Base-by-base conservation (phyloP, 176 grass and related monocot species). In the Musa schizocarpa region DNA sequence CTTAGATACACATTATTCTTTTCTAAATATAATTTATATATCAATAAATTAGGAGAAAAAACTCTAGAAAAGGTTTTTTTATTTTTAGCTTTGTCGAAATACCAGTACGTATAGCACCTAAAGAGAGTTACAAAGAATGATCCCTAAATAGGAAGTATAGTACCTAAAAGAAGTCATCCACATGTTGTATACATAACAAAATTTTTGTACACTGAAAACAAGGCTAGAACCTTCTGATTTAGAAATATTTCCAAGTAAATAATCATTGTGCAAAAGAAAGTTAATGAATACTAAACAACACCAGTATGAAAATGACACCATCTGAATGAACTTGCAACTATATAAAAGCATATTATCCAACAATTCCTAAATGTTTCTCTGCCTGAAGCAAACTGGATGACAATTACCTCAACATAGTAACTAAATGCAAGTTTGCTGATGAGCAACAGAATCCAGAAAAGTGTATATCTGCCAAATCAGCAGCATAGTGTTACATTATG, bases 341-440 rank as follows among this genome's bases (percentile, higher is more conserved):
- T 43, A 43, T 43, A 43, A 43, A 43, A 43, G 34, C 34, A 43
- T 43, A 43, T 43, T 43, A 43, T 43, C 34, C 4, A 4, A 43
- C 34, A 43, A 43, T 6, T 43, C 34, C 9, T 65, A 9, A 51
- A 27, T 55, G 17, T 23, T 69, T 13, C 11, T 57, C 17, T 13
- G 7, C 51, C 34, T 43, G 29, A 56, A 27, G 43, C 8, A n/a
- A 29, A 21, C 9, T 51, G 68, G 68, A 70, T 16, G n/a, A 48
- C 14, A 70, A 21, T 77, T 88, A 99, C 95, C 95, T 99, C 95
- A 77, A 93, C 95, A 89, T 99, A 94, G 80, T 85, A 99, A 78
- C 95, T 99, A 83, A 99, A 99, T 57, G 88, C 56, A 25, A 99
- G 82, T 79, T 99, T 99, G 88, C 95, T 89, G 84, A 94, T 87